Evolutionary conservation across 139 green algal species (phyloP).

Genomic region (Coelastrella sp.): DNA sequence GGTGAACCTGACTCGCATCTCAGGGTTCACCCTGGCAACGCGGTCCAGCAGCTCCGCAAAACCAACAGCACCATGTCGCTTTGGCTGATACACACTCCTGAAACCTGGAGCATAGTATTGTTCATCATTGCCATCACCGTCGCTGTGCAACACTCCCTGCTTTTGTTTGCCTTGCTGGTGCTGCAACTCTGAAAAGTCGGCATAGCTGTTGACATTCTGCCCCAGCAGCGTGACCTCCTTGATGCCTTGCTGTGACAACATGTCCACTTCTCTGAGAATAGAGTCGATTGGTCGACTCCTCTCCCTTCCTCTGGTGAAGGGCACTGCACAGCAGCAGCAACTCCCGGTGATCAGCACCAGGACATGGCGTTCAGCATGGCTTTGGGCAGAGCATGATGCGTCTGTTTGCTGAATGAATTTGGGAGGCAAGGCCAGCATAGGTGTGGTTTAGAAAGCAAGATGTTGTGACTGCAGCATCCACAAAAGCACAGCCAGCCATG

Average conservation of each 20-base stretch:
- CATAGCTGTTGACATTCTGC: conserved; percentile 96
- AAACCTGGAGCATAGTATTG: conserved; percentile 75
- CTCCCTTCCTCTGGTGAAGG: conserved; percentile 79
- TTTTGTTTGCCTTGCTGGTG: conserved; percentile 25
- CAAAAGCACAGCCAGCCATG: too few relatives aligned
- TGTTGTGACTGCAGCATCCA: too few relatives aligned
- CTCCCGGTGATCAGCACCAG: neutral
- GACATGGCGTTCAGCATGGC: too few relatives aligned
- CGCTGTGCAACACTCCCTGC: neutral
- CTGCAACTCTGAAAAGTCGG: conserved; percentile 56
- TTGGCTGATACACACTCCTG: conserved; percentile 82
- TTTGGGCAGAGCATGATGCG: too few relatives aligned
- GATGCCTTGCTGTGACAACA: conserved; percentile 70
- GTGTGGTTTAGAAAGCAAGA: too few relatives aligned
- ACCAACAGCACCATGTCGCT: conserved; percentile 59
- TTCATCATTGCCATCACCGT: neutral
- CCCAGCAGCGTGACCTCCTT: conserved; percentile 89
- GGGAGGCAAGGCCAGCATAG: too few relatives aligned
- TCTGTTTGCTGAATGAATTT: too few relatives aligned
- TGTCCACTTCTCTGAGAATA: conserved; percentile 81
- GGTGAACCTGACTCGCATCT: conserved; percentile 94
- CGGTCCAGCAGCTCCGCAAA: conserved; percentile 88
- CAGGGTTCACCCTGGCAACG: conserved; percentile 76
- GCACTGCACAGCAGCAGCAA: conserved; percentile 59
- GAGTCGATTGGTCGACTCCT: conserved; percentile 72